Conservation (phyloP, 352 stramenopile genomes). For the Phytophthora pluvialis region DNA sequence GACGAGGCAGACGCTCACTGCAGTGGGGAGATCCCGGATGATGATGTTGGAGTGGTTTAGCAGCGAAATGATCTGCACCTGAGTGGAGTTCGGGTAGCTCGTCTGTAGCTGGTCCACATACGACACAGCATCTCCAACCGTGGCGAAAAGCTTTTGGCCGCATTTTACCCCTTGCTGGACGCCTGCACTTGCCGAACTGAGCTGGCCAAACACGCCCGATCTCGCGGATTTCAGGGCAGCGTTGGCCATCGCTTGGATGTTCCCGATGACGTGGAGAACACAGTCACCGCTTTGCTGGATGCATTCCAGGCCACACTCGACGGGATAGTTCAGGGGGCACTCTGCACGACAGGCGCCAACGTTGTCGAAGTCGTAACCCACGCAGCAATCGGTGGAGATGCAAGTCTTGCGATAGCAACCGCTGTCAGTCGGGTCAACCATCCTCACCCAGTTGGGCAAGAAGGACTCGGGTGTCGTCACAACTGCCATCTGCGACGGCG, state of each 20-base stretch:
- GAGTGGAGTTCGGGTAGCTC: conserved; percentile 48
- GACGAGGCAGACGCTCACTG: conserved; percentile 52
- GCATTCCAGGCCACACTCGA: conserved; percentile 75
- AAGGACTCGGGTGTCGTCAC: conserved; percentile 7
- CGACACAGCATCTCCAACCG: conserved; percentile 44
- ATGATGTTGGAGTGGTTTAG: conserved; percentile 64
- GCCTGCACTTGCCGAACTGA: conserved; percentile 43
- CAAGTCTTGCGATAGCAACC: conserved; percentile 63
- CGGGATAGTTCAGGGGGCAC: conserved; percentile 74
- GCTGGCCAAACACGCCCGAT: conserved; percentile 56
- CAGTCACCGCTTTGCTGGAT: conserved; percentile 72
- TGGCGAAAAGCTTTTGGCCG: conserved; percentile 49
- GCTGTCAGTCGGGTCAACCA: conserved; percentile 29
- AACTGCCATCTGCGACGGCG: too few relatives aligned
- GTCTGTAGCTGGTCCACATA: conserved; percentile 44
- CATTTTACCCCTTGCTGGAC: conserved; percentile 62
- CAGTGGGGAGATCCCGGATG: conserved; percentile 51
- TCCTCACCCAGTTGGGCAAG: conserved; percentile 41
- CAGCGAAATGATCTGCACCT: conserved; percentile 52
- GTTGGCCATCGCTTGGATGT: conserved; percentile 51
- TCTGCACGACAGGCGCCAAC: conserved; percentile 73
- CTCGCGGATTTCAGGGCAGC: conserved; percentile 56
- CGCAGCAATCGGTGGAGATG: conserved; percentile 39
- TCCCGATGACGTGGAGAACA: conserved; percentile 48
- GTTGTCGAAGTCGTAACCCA: conserved; percentile 58